Evolutionary conservation across 2,329 filamentous ascomycete species (phyloP).

Genomic region (Cercospora berteroae): DNA sequence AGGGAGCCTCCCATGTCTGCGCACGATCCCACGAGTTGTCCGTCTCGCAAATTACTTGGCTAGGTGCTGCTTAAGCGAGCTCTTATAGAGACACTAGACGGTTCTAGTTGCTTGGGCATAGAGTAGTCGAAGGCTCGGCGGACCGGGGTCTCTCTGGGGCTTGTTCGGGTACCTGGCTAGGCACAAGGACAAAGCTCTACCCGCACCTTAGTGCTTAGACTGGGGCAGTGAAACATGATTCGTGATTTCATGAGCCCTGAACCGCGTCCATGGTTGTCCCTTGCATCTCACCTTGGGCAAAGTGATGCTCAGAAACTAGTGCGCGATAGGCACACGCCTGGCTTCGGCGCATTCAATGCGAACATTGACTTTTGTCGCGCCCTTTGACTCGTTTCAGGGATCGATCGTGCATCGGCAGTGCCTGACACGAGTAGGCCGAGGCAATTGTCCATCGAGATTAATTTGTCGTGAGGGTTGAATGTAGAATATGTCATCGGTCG

Average conservation of each 20-base stretch:
- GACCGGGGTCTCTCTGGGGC: neutral
- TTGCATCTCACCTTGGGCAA: neutral
- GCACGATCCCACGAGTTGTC: neutral
- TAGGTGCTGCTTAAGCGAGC: neutral
- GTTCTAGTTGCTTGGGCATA: neutral
- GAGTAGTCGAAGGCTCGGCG: neutral
- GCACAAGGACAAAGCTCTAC: neutral
- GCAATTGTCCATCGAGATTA: neutral
- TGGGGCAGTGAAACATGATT: neutral
- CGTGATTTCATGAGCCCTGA: neutral
- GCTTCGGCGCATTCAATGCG: neutral
- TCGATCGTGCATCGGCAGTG: neutral
- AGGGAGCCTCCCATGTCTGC: neutral
- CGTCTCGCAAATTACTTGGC: neutral
- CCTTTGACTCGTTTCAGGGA: neutral
- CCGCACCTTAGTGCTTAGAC: neutral
- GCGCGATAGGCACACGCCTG: neutral
- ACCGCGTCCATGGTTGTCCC: neutral
- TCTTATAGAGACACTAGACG: neutral
- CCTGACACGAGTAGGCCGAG: neutral
- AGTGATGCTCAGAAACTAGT: constrained; percentile 1
- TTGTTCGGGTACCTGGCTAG: neutral
- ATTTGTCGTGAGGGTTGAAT: neutral
- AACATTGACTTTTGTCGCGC: neutral
- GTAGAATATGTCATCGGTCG: neutral